Evolutionary conservation across 2,329 filamentous ascomycete genomes (phyloP), one percentile per base, ranked within the genome.

Genomic region (Corinectria fuckeliana): DNA sequence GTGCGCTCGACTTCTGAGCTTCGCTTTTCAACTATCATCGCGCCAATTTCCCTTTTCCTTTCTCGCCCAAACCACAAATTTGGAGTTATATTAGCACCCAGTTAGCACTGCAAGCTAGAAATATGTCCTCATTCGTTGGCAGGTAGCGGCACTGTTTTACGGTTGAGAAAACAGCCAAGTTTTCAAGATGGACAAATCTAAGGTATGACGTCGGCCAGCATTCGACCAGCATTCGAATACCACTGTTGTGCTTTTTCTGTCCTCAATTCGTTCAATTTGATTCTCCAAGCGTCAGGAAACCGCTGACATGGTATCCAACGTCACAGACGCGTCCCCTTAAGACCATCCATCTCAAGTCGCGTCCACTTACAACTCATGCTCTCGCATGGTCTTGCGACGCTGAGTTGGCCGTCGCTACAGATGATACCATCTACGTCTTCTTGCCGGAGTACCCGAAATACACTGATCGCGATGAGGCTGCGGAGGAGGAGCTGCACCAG

Each of bases 351-450:
- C 71, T 84, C 18, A 73, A 74, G 34, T 77, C 79, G 10, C 73
- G 80, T 4, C 79, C 81, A 16, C 71, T 81, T 59, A 78, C 78
- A 25, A 76, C 76, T 4, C 78, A 79, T 57, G 73, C 77, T 1
- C 63, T 80, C 8, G 68, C 81, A 32, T 87, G 84, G 81, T 87
- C 85, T 20, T 81, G 81, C 61, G 85, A 87, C 52, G 82, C 80
- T 21, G 85, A 86, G 66, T 75, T 87, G 5, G 85, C 84, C 30
- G 77, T 86, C 28, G 81, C 79, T 2, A 81, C 82, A n/a, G 82
- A 85, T 61, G 85, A 87, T 69, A 82, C 80, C 39, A 75, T 86
- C 26, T 76, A 81, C 64, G 71, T 85, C 45, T 84, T 80, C 58
- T 69, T 85, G 5, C 83, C 83, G 4, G 79, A 83, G 41, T 84